Evolutionary conservation across 768 basidiomycete genomes (phyloP), one percentile per base, ranked within the genome.

Genomic region (Rickenella mellea): DNA sequence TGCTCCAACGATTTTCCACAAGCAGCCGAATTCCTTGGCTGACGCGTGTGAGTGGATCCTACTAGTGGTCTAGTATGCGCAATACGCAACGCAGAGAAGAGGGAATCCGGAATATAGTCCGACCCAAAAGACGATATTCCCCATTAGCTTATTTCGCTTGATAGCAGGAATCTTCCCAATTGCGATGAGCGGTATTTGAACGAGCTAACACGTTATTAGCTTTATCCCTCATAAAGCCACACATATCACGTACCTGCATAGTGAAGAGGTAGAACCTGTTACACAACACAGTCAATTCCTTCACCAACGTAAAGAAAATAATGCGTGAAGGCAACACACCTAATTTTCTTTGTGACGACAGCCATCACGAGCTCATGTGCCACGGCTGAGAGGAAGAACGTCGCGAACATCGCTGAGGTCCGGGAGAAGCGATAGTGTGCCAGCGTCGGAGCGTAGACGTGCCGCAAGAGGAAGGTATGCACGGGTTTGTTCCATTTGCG

Each of bases 401-500:
- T 99, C 40, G 91, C 49, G 54, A 94, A 79, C 74, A 94, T 89
- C 9, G 96, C 96, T n/a, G 73, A 69, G 5, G 73, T 71, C 44
- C 74, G 76, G 31, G 87, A 85, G 40, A 96, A 62, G 45, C 76
- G 71, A 59, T 87, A 84, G 41, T 79, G 74, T 33, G 75, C 66
- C 43, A 94, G 88, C 6, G 88, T 78, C 8, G 91, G 84, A 2
- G 91, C 83, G 52, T 99, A 99, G 25, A 99, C 92, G 57, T 99
- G 96, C 9, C 90, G 80, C 14, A 98, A 73, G 28, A 99, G 76
- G 73, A 89, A 89, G n/a, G 73, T 72, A 51, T 98, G 83, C 25
- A 97, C 94, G 9, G 94, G 94, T 50, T 88, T 91, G 65, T 98
- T 98, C 94, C 96, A 98, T 65, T 94, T 93, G 32, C 96, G 80